Evolutionary conservation across 2,329 filamentous ascomycete genomes (phyloP).

Genomic region (Colletotrichum sp.): DNA sequence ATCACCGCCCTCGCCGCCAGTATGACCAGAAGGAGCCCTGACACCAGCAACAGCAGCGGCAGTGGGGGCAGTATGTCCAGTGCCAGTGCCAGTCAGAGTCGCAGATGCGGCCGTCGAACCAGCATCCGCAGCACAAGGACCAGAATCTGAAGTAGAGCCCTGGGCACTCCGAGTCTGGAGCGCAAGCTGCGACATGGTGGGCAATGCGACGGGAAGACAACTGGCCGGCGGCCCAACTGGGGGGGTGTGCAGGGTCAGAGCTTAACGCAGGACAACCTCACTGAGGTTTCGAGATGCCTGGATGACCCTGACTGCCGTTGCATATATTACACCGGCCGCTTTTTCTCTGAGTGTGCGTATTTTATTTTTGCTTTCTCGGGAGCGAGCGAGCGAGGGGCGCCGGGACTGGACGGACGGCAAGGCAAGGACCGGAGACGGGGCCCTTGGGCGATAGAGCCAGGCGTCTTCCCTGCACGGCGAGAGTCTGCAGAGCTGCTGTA

Average conservation of each 20-base stretch:
- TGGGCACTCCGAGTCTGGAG: slow-evolving; percentile 44
- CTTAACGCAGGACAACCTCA: slow-evolving; percentile 31
- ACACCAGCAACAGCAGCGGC: background rate
- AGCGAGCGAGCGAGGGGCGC: slow-evolving; percentile 1
- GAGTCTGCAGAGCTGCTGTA: background rate
- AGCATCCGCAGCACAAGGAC: slow-evolving; percentile 24
- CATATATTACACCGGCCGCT: slow-evolving; percentile 36
- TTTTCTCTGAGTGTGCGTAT: background rate
- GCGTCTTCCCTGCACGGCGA: background rate
- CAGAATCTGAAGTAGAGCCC: slow-evolving; percentile 36
- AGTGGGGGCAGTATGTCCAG: background rate
- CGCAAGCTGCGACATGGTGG: slow-evolving; percentile 59
- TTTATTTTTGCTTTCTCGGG: slow-evolving; percentile 8
- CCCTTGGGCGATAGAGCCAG: background rate
- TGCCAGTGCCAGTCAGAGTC: background rate
- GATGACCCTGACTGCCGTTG: slow-evolving; percentile 53
- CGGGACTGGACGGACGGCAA: background rate
- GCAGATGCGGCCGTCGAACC: background rate
- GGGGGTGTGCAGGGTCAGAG: slow-evolving; percentile 35
- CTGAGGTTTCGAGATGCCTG: slow-evolving; percentile 39
- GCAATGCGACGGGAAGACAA: slow-evolving; percentile 39
- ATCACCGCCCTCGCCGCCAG: background rate
- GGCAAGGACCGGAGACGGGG: background rate
- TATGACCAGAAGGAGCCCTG: background rate
- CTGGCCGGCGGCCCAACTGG: slow-evolving; percentile 27